Evolutionary conservation across 495 filamentous ascomycete species (phyloP).

Genomic region (Annulohypoxylon maeteangense): DNA sequence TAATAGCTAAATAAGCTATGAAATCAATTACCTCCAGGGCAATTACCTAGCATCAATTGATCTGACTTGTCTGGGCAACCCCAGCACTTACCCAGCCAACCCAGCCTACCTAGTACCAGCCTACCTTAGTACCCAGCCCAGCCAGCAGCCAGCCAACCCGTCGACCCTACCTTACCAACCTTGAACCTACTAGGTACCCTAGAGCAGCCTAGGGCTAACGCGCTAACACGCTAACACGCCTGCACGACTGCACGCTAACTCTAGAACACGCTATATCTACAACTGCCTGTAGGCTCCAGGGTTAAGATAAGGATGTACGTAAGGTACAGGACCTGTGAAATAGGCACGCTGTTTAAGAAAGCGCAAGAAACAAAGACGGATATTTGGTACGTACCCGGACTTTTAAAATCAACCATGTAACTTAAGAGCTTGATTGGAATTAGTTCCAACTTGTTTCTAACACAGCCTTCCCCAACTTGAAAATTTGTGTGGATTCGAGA

Average conservation of each 20-base stretch:
- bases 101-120: not conserved
- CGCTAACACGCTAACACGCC: not conserved
- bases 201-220: not conserved
- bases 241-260: not conserved
- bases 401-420: constrained; percentile 5
- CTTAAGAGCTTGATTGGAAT: constrained; percentile 8
- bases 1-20: not conserved
- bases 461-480: constrained; percentile 19
- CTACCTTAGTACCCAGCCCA: not conserved
- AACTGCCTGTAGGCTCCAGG: not conserved
- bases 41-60: not conserved
- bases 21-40: not conserved
- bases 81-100: not conserved
- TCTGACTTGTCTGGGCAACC: not conserved
- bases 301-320: constrained; percentile 10
- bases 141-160: not conserved
- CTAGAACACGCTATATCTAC: not conserved
- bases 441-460: constrained; percentile 4
- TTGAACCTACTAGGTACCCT: not conserved
- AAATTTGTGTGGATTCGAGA: not conserved
- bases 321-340: not conserved
- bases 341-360: too few species aligned
- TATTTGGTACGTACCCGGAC: not conserved
- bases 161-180: not conserved
- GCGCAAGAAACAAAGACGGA: not conserved